Evolutionary conservation across 1,139 yeast genomes (phyloP).

Genomic region (Taphrina pruni): DNA sequence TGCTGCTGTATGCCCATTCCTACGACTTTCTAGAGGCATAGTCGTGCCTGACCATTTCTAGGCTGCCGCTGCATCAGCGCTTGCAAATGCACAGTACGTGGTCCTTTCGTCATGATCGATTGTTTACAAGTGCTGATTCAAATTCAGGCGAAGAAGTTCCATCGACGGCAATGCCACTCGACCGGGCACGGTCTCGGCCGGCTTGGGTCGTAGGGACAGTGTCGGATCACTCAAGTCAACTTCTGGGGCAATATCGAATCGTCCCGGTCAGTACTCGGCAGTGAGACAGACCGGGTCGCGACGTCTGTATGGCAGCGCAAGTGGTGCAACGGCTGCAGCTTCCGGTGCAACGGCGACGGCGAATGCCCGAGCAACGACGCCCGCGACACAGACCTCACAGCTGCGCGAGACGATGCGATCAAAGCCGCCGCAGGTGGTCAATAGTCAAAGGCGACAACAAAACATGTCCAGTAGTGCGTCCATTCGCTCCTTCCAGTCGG

Average conservation of each 20-base stretch:
- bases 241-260: constrained; percentile 18
- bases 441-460: constrained; percentile 26
- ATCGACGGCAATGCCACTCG: constrained; percentile 11
- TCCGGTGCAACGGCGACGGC: constrained; percentile 8
- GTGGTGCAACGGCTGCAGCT: constrained; percentile 16
- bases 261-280: constrained; percentile 37
- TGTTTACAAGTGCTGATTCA: too few relatives aligned
- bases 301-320: constrained; percentile 26
- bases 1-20: constrained; percentile 28
- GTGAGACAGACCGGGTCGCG: constrained; percentile 36
- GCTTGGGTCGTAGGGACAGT: constrained; percentile 16
- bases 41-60: neutral
- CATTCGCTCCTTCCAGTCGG: constrained; percentile 34
- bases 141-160: constrained; percentile 19
- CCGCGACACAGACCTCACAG: constrained; percentile 19
- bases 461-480: constrained; percentile 32
- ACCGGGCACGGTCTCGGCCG: constrained; percentile 10
- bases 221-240: constrained; percentile 21
- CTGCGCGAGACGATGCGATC: constrained; percentile 29
- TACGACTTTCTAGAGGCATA: too few relatives aligned
- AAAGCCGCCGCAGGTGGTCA: constrained; percentile 35
- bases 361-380: neutral
- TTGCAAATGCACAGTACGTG: constrained; percentile 32
- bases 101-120: neutral
- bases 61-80: constrained; percentile 41